A percentile compares a stretch with the other conserved stretches of the same genome.
phyloP scores from a whole-genome alignment of 352 stramenopile species.

The Globisporangium cederbergense region DNA sequence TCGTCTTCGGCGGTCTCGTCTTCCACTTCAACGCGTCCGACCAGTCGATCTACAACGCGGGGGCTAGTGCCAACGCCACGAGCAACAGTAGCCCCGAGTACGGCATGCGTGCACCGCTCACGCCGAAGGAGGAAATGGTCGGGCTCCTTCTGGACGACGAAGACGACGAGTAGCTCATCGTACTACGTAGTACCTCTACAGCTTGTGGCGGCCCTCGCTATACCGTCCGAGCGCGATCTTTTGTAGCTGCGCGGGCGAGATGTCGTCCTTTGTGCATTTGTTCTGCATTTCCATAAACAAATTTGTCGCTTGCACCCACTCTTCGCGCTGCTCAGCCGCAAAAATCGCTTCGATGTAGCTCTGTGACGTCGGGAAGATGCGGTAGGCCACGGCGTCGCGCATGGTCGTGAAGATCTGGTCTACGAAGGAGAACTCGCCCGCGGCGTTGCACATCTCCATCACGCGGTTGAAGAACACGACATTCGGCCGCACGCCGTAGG shows the following conservation, averaged over 20 bases:
- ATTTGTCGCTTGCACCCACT: conserved; percentile 66
- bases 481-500: conserved; percentile 42
- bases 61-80: not conserved
- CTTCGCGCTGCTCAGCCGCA: conserved; percentile 54
- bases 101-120: conserved; percentile 26
- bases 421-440: conserved; percentile 41
- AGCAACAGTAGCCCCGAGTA: conserved; percentile 33
- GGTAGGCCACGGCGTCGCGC: conserved; percentile 44
- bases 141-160: conserved; percentile 42
- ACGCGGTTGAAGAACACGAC: conserved; percentile 47
- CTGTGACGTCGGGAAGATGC: conserved; percentile 40
- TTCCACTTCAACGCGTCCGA: conserved; percentile 81
- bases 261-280: conserved; percentile 45
- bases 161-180: conserved; percentile 9
- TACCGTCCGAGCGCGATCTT: conserved; percentile 70
- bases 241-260: conserved; percentile 40
- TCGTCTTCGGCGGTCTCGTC: conserved; percentile 65
- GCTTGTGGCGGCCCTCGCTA: conserved; percentile 29
- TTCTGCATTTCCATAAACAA: conserved; percentile 77
- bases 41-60: conserved; percentile 58
- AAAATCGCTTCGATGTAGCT: conserved; percentile 80
- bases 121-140: conserved; percentile 47
- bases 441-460: conserved; percentile 68
- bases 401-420: conserved; percentile 72
- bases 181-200: not conserved